Evolutionary conservation across 2,329 filamentous ascomycete species (phyloP), one percentile per base, ranked within the genome.

Genomic region (Cladosporium halotolerans): DNA sequence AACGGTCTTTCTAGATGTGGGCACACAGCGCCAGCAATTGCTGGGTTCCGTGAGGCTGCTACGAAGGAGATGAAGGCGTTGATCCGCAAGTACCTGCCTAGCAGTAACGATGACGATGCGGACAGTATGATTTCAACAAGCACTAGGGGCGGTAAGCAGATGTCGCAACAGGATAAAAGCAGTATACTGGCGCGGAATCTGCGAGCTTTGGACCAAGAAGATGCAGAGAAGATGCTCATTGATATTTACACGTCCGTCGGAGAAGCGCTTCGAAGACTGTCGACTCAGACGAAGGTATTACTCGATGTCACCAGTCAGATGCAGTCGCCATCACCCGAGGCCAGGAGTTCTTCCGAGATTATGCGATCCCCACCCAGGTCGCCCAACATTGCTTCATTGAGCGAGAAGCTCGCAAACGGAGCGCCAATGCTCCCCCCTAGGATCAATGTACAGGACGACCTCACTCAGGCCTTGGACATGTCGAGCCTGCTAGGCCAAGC

Each of bases 251-350:
- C 90, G 14, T 84, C 87, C 33, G 85, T 96, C 8, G 86, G 92
- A 3, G 93, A 99, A 72, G 88, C 88, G 3, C 69, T 99, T 45
- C 80, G 93, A 53, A 81, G 93, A 63, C 74, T 96, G 7, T 89
- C 89, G 14, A 91, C 89, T 0, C 92, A 97, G 67, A 87, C 93
- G 52, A 99, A 99, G 69, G 84, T 97, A 9, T 73, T 99, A n/a
- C 77, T 99, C 9, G 93, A 99, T 69, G 88, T 96, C 16, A 93
- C 91, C 1, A 96, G 90, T 67, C 85, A 82, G 10, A 78, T 88
- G 48, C 76, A 79, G 14, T 68, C 75, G 32, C 72, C 70, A 11
- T 9, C 36, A 14, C 72, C 55, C 32, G 62, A 60, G 4, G 52
- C 74, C 3, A 63, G 69, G 3, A 58, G 61, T 56, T 69, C 63